Percentiles rank a stretch among this genome's conserved stretches.
Conservation (phyloP, 257 asterid species). For the Gardenia jasminoides region DNA sequence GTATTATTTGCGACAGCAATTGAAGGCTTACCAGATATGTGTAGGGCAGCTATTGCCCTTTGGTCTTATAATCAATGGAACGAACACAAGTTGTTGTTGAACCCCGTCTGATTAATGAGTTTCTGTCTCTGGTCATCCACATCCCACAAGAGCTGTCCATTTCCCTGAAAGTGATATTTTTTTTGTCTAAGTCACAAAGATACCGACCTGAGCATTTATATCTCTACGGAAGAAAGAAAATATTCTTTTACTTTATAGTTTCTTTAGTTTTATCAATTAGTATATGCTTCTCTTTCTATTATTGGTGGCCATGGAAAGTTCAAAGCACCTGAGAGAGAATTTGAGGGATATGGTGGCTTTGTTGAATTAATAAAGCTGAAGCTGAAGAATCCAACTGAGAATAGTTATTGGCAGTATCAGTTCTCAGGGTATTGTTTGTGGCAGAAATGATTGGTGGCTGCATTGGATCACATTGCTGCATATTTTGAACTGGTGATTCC, state of each 20-base stretch:
- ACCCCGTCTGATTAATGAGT: conserved; percentile 45
- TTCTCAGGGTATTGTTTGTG: conserved; percentile 17
- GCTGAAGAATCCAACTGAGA: conserved; percentile 41
- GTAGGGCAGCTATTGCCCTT: conserved; percentile 26
- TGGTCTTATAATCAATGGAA: conserved; percentile 41
- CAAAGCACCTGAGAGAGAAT: conserved; percentile 12
- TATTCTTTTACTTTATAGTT: not conserved
- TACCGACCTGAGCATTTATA: too few relatives aligned
- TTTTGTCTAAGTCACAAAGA: conserved; percentile 9
- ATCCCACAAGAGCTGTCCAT: conserved; percentile 60
- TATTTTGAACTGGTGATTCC: conserved; percentile 35
- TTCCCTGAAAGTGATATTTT: conserved; percentile 52
- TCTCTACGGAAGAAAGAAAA: not conserved
- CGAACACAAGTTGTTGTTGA: conserved; percentile 53
- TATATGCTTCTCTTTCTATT: not conserved
- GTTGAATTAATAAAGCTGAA: conserved; percentile 37
- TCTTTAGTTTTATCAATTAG: not conserved
- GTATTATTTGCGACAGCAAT: conserved; percentile 37
- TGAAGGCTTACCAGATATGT: conserved; percentile 44
- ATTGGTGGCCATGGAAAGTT: not conserved
- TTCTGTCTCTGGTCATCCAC: conserved; percentile 62
- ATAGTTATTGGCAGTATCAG: conserved; percentile 27
- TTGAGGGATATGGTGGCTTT: conserved; percentile 30
- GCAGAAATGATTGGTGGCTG: conserved; percentile 19
- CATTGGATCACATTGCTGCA: conserved; percentile 36